Conservation (phyloP, 2,329 filamentous ascomycete species). For the Pyricularia grisea region DNA sequence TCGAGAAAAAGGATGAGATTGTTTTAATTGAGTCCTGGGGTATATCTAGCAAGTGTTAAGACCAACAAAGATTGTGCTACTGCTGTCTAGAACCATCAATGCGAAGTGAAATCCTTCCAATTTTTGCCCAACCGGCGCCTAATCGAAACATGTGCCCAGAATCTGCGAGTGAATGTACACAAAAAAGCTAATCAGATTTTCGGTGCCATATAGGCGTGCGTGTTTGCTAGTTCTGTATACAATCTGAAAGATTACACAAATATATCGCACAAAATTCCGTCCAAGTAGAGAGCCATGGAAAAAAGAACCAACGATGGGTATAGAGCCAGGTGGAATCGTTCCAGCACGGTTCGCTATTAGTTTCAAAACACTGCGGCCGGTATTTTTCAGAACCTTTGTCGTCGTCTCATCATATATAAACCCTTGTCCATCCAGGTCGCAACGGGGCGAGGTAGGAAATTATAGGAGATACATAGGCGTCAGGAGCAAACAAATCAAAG, state of each 20-base stretch:
- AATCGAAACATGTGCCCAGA: not conserved
- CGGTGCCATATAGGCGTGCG: not conserved
- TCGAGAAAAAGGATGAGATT: not conserved
- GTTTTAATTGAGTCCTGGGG: not conserved
- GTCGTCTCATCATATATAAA: not conserved
- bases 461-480: not conserved
- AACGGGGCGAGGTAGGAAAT: not conserved
- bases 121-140: not conserved
- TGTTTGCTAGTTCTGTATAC: not conserved
- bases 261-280: not conserved
- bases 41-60: not conserved
- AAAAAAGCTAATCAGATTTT: not conserved
- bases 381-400: not conserved
- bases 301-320: not conserved
- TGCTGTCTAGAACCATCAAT: not conserved
- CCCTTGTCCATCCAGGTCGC: not conserved
- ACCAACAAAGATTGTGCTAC: not conserved
- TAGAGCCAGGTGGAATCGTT: not conserved
- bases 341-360: not conserved
- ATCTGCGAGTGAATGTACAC: not conserved
- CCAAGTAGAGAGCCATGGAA: not conserved
- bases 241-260: slow-evolving; percentile 1
- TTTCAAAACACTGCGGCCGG: not conserved
- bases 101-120: not conserved
- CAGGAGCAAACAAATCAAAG: not conserved